Conservation (phyloP, 2,329 filamentous ascomycete species). For the Zasmidium cellare region DNA sequence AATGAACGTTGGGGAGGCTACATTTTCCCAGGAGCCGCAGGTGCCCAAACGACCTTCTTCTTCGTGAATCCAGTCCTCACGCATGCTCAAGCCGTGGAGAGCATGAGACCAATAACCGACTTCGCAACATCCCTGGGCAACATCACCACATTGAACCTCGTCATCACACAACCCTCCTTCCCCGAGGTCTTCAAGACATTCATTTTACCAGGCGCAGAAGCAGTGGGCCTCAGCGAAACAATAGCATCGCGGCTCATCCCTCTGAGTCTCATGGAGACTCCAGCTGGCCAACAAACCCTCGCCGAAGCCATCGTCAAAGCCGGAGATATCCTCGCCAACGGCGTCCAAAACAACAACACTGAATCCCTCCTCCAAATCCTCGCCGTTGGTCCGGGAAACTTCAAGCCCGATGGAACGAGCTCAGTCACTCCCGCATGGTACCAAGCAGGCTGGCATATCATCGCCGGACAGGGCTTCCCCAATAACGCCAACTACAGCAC, state of each 20-base stretch:
- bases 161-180: constrained; percentile 10
- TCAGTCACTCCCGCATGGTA: constrained; percentile 1
- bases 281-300: constrained; percentile 4
- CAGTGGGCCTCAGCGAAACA: constrained; percentile 14
- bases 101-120: constrained; percentile 1
- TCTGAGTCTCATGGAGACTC: constrained; percentile 1
- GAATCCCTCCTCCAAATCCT: constrained; percentile 15
- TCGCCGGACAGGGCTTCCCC: background rate
- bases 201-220: constrained; percentile 13
- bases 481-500: background rate
- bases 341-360: background rate
- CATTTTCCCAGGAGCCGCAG: background rate
- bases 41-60: background rate
- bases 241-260: constrained; percentile 16
- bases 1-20: constrained; percentile 4
- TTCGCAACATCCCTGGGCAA: background rate
- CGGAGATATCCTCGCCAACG: background rate
- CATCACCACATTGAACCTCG: constrained; percentile 7
- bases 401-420: background rate
- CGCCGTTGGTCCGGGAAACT: constrained; percentile 13
- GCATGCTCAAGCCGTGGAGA: background rate
- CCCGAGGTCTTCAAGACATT: constrained; percentile 12
- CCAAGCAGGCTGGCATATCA: background rate
- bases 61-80: constrained; percentile 1
- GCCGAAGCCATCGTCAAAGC: background rate